Evolutionary conservation across 2,329 filamentous ascomycete species (phyloP).

Genomic region (Periconia digitata): DNA sequence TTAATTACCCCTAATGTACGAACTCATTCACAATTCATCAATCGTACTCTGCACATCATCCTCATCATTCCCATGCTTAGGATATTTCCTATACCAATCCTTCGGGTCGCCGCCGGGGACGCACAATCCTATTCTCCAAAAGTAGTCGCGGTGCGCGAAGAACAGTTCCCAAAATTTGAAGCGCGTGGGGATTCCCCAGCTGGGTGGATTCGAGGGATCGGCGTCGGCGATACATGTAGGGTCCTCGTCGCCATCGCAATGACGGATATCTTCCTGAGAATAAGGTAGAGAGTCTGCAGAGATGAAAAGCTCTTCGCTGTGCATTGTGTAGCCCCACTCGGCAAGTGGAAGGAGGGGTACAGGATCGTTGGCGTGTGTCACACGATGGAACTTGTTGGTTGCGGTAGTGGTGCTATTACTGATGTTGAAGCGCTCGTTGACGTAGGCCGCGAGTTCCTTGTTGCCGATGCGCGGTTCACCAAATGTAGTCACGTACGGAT

Average conservation of each 20-base stretch:
- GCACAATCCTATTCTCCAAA: constrained; percentile 89
- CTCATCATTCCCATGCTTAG: constrained; percentile 18
- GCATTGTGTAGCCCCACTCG: constrained; percentile 86
- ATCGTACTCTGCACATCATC: constrained; percentile 13
- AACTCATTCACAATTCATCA: constrained; percentile 22
- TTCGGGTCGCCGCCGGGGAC: constrained; percentile 75
- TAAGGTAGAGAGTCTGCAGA: constrained; percentile 70
- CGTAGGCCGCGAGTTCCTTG: constrained; percentile 52
- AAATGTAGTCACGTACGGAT: constrained; percentile 82
- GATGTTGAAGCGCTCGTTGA: constrained; percentile 55
- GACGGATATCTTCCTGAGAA: constrained; percentile 64
- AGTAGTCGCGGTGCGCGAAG: constrained; percentile 94
- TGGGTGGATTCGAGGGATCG: constrained; percentile 23
- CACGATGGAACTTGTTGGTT: constrained; percentile 63
- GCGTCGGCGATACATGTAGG: constrained; percentile 68
- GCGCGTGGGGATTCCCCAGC: constrained; percentile 50
- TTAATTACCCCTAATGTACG: no score
- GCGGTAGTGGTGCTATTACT: constrained; percentile 14
- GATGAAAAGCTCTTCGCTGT: constrained; percentile 88
- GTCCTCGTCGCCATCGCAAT: constrained; percentile 75
- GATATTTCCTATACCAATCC: constrained; percentile 61
- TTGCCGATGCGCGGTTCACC: constrained; percentile 76
- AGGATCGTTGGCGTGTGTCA: constrained; percentile 86
- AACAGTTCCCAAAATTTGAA: constrained; percentile 90
- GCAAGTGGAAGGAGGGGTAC: constrained; percentile 81